Conservation (phyloP, 192 early-diverging fungal genomes). For the Polychytrium aggregatum region DNA sequence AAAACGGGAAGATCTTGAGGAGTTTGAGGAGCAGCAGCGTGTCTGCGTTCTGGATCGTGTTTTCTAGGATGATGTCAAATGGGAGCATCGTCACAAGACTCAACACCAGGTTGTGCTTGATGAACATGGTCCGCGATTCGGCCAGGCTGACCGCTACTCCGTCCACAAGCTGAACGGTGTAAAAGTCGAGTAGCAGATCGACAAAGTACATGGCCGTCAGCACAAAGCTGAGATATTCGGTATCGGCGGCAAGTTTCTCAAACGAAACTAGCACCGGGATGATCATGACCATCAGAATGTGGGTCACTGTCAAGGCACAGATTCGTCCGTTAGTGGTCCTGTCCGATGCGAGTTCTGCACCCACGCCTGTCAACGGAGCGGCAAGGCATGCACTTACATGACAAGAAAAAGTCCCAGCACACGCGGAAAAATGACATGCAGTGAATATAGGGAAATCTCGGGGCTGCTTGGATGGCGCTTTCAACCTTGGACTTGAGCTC, state of each 20-base stretch:
- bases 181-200: constrained; percentile 9
- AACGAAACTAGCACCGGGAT: constrained; percentile 13
- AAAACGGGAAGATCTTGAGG: constrained; percentile 10
- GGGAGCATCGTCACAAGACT: constrained; percentile 19
- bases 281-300: constrained; percentile 3
- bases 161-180: neutral
- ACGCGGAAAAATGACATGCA: constrained; percentile 11
- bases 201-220: constrained; percentile 9
- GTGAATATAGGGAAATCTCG: too few relatives aligned
- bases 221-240: neutral
- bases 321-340: neutral
- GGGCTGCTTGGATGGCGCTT: constrained; percentile 1
- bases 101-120: constrained; percentile 4
- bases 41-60: constrained; percentile 9
- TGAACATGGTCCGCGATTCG: constrained; percentile 3
- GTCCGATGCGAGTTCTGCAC: neutral
- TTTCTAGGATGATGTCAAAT: constrained; percentile 16
- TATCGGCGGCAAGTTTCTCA: neutral
- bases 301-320: constrained; percentile 3
- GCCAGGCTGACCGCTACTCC: neutral
- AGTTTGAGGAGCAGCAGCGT: constrained; percentile 16
- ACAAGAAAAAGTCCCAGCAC: constrained; percentile 24
- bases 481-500: neutral
- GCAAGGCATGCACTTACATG: constrained; percentile 10
- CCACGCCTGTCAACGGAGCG: neutral